A percentile compares a stretch with the other conserved stretches of the same genome.
These are phyloP conservation scores for Leptographium lundbergii DNA, from an alignment of 2,329 filamentous ascomycete genomes.

Conservation along the genomic window DNA sequence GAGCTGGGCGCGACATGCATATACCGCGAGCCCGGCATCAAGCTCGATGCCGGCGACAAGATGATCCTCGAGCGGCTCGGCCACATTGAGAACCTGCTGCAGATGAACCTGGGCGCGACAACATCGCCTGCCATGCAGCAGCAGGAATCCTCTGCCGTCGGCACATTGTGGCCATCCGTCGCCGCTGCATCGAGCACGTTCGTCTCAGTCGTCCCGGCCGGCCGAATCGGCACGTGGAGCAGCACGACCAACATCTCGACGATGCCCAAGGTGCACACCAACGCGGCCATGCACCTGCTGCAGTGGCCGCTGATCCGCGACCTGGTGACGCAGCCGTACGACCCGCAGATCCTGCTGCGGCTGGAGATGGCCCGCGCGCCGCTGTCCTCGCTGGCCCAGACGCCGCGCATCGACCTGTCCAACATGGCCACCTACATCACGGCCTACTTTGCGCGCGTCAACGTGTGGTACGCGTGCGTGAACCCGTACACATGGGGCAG, in stretches of 20 bases:
- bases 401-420: constrained; percentile 55
- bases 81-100: constrained; percentile 67
- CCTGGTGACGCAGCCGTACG: constrained; percentile 63
- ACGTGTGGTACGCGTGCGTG: constrained; percentile 76
- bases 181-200: constrained; percentile 17
- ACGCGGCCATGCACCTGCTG: constrained; percentile 63
- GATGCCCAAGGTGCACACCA: constrained; percentile 77
- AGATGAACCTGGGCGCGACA: constrained; percentile 45
- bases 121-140: background rate
- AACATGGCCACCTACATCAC: constrained; percentile 65
- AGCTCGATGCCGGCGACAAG: constrained; percentile 77
- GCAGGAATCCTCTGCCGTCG: background rate
- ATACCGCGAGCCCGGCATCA: constrained; percentile 76
- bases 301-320: constrained; percentile 74
- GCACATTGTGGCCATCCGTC: background rate
- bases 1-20: constrained; percentile 74
- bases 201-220: constrained; percentile 43
- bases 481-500: constrained; percentile 70
- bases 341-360: constrained; percentile 69
- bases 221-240: constrained; percentile 62
- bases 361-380: constrained; percentile 70
- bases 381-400: constrained; percentile 53
- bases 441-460: constrained; percentile 70
- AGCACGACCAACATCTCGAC: constrained; percentile 59
- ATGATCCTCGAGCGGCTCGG: constrained; percentile 68